Percentiles rank a stretch among this genome's conserved stretches.
Evolutionary conservation across 129 eudicot species (phyloP).

Genomic region (Escallonia rubra): DNA sequence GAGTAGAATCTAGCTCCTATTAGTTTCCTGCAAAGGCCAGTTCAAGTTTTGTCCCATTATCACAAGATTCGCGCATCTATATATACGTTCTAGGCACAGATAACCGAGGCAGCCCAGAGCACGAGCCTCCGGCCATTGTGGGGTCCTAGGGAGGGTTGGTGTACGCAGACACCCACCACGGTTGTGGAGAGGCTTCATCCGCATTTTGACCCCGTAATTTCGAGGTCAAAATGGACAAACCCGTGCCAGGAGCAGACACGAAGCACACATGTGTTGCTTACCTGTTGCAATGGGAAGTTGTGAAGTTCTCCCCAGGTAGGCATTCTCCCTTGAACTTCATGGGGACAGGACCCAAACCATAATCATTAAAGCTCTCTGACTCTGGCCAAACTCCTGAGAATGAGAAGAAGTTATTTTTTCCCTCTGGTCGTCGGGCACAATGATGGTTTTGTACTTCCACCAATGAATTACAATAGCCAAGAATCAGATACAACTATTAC

Average conservation of each 20-base stretch:
- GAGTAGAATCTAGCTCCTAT: constrained; percentile 68
- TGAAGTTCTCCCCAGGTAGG: constrained; percentile 50
- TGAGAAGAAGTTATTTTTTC: background rate
- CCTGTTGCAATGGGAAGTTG: constrained; percentile 56
- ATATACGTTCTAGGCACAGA: background rate
- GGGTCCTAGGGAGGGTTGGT: too few species aligned
- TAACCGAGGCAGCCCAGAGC: too few species aligned
- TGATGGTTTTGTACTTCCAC: background rate
- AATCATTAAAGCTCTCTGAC: constrained; percentile 57
- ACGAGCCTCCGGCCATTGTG: too few species aligned
- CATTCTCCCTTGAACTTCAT: constrained; percentile 56
- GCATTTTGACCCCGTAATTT: too few species aligned
- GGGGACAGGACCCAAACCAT: constrained; percentile 58
- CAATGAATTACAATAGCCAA: too few species aligned
- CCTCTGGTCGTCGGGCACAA: background rate
- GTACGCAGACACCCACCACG: too few species aligned
- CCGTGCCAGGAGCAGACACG: too few species aligned
- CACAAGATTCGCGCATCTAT: background rate
- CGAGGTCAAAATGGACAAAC: too few species aligned
- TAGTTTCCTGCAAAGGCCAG: constrained; percentile 40
- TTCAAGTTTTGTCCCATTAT: background rate
- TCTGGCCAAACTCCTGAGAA: constrained; percentile 69
- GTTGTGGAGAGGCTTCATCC: too few species aligned
- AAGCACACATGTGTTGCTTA: background rate
- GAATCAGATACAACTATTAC: constrained; percentile 21